Evolutionary conservation across 805 yeast genomes (phyloP), one percentile per base, ranked within the genome.

Genomic region (Spathaspora gorwiae): DNA sequence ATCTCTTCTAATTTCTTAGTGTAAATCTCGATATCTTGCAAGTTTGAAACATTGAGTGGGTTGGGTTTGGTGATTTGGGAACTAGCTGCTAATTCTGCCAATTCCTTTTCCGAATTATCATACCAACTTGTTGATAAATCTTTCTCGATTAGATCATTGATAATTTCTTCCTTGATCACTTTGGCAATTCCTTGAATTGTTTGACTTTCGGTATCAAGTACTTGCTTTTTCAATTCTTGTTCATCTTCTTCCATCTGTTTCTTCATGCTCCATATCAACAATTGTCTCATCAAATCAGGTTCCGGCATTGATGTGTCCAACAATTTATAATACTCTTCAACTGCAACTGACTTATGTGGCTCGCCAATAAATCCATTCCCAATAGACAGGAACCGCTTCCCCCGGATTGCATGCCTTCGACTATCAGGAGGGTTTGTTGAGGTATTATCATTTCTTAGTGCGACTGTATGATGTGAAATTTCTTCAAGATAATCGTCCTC

Each of bases 61-160:
- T 86, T 85, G 1, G 87, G 84, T 32, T 71, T 60, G 31, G 76
- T 55, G 6, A 68, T 61, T 19, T 52, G 59, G 10, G 48, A 50
- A 4, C 49, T 52, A 11, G 14, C 12, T 2, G 26, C 14, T 12
- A 27, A 10, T 7, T 55, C 57, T 5, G 53, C 62, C 1, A 53
- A 60, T 3, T 55, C 55, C 2, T 52, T 56, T 4, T 58, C 62
- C 12, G 55, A 53, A 11, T 73, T 60, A 42, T 68, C 70, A 75
- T 84, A 83, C 95, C 94, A 87, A 55, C 84, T 80, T 3, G 85
- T 79, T 41, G 78, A 67, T 12, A 86, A 71, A 46, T 72, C 69
- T 7, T 87, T 88, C 34, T 79, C 76, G 13, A 72, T 67, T 44
- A 87, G 61, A 52, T 81, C 88, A 27, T 74, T 62, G 7, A 84